phyloP scores from a whole-genome alignment of 768 basidiomycete species.

The Cyclocybe aegerita region DNA sequence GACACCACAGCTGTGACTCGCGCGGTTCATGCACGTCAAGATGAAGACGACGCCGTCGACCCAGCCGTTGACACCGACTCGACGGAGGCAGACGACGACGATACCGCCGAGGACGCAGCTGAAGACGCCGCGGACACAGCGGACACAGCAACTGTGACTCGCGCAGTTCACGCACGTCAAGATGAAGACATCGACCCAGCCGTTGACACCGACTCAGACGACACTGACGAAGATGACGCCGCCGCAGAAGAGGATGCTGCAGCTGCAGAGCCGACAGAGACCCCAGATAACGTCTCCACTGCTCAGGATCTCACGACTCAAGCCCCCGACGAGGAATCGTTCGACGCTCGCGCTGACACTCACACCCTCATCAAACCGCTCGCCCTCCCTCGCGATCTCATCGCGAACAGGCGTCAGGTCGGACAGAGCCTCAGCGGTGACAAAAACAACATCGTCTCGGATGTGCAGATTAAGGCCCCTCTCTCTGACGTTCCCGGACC shows the following conservation, averaged over 20 bases:
- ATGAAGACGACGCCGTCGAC: neutral
- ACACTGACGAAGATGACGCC: neutral
- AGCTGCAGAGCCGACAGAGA: neutral
- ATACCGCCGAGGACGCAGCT: neutral
- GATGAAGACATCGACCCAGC: neutral
- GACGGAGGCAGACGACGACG: neutral
- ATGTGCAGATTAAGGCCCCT: no score
- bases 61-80: neutral
- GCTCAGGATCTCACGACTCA: no score
- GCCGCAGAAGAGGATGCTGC: neutral
- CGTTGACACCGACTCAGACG: neutral
- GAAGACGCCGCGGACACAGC: neutral
- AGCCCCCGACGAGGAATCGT: no score
- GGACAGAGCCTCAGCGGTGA: no score
- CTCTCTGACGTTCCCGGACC: no score
- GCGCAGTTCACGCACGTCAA: neutral
- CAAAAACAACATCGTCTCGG: no score
- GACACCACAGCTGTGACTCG: neutral
- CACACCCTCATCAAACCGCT: no score
- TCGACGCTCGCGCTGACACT: no score
- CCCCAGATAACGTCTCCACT: no score
- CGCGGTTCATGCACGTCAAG: neutral
- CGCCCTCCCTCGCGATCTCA: no score
- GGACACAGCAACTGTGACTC: neutral
- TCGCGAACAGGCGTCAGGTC: no score